Evolutionary conservation across 73 alveolate genomes (phyloP).

Genomic region (Paramecium pentaurelia): DNA sequence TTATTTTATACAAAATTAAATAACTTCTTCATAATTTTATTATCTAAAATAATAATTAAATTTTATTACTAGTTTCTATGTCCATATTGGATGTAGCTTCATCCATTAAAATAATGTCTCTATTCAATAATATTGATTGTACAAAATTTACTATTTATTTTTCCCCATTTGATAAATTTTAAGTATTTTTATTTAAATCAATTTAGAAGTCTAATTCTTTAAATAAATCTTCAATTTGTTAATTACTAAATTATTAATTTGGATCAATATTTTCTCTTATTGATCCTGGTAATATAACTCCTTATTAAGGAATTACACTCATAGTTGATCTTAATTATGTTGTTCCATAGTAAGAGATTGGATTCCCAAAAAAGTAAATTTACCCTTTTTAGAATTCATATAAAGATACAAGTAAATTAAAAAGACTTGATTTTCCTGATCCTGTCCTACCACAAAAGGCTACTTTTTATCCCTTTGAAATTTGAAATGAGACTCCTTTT

Average conservation of each 20-base stretch:
- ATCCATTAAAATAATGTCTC: slow-evolving; percentile 67
- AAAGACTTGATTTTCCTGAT: slow-evolving; percentile 75
- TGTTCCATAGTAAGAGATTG: slow-evolving; percentile 57
- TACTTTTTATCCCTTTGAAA: slow-evolving; percentile 67
- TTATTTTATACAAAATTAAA: slow-evolving; percentile 62
- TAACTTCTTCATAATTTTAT: slow-evolving; percentile 5
- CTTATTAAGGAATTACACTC: slow-evolving; percentile 70
- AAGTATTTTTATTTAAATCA: slow-evolving; percentile 48
- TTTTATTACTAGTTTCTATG: slow-evolving; percentile 38
- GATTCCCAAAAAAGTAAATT: slow-evolving; percentile 62
- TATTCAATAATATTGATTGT: slow-evolving; percentile 64
- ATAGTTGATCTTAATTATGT: slow-evolving; percentile 63
- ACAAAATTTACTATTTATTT: slow-evolving; percentile 68
- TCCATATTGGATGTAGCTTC: slow-evolving; percentile 80
- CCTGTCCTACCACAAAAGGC: slow-evolving; percentile 88
- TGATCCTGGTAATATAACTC: slow-evolving; percentile 66
- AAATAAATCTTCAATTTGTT: slow-evolving; percentile 52
- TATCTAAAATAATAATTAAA: background rate
- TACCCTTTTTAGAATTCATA: slow-evolving; percentile 67
- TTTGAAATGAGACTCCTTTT: slow-evolving; percentile 60
- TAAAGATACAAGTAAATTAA: slow-evolving; percentile 60
- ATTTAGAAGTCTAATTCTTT: slow-evolving; percentile 48
- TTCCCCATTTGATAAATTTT: slow-evolving; percentile 74
- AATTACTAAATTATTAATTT: slow-evolving; percentile 50
- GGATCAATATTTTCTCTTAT: slow-evolving; percentile 78